Evolutionary conservation across 2,329 filamentous ascomycete species (phyloP), one percentile per base, ranked within the genome.

Genomic region (Fusarium piperis): DNA sequence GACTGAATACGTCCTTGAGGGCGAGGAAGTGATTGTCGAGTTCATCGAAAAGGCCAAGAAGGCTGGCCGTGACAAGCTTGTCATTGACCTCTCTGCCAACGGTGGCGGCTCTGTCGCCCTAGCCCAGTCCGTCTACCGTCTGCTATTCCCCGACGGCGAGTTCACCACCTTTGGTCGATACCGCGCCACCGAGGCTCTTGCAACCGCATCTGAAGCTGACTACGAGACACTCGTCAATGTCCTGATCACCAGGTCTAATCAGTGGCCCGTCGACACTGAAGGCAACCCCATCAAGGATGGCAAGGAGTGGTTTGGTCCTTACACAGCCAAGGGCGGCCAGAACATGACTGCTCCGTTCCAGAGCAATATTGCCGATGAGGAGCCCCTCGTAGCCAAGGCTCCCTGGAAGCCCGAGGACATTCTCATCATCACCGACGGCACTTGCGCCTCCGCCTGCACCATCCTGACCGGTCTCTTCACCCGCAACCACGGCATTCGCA

Each of bases 401-500:
- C 61, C 60, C 16, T 76, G 73, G 59, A 74, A 76, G 53, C 74
- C 73, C 2, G 74, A 76, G 62, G 67, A 76, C 5, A 77, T 76
- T 2, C 38, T 76, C 2, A 64, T 76, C 6, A 48, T 76, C 13
- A 76, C 74, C 1, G 74, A 76, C 15, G 74, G 74, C 6, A 68
- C 62, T 9, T 76, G 74, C 16, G 74, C 74, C 8, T 76, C 74
- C 3, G 71, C 74, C 3, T 76, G 74, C 26, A 65, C 52, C 56
- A 73, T 76, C 38, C 15, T 76, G 18, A 76, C 83, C 7, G 75
- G 73, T 6, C 68, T 77, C 35, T 62, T 76, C 8, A 75, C 71
- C 10, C 74, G 87, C 85, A 62, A 83, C 18, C 53, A 77, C 36
- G 64, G 62, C 3, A 62, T 77, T 33, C 74, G 74, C 15, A 76